Base-by-base conservation (phyloP, 1,284 basidiomycete species). In the Boletus sp. region DNA sequence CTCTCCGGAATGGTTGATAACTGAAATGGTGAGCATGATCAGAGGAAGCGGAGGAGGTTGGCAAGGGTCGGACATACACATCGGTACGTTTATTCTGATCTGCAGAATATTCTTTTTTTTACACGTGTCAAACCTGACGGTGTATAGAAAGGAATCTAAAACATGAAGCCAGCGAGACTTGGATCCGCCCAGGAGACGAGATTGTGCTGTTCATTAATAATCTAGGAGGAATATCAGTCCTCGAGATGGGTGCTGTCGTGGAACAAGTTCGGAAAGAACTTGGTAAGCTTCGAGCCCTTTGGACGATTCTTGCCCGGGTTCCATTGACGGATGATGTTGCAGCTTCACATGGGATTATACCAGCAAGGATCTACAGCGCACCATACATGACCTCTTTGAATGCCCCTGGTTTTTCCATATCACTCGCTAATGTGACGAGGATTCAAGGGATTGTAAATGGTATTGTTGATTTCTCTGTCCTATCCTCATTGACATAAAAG, bases 181-280 rank as follows among this genome's bases (percentile, higher is more conserved):
- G 46, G 61, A 51, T 56, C 23, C 41, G 49, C 29, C 46, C 41
- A 19, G 53, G 49, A 10, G 69, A 71, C 51, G 70, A 71, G 27
- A 65, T 60, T 14, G 71, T 72, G 43, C 59, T 71, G 19, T 77
- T 80, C 49, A 58, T 81, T 44, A 81, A 81, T 56, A 81, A 81
- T 54, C 66, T 81, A 14, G 77, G 78, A 38, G 79, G 79, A 3
- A 69, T 80, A 57, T 76, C 73, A 20, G 68, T 71, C 56, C 62
- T 81, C 30, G 78, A 81, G 58, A 73, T 80, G 68, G 69, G 73
- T 23, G 76, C 76, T 14, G 52, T 79, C 16, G 58, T 74, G 17
- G 69, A 74, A 34, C 75, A 75, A 42, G 62, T 71, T 16, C 50
- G 71, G 20, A 55, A 44, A 23, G 69, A 72, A 52, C 65, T 81